Evolutionary conservation across 2,329 filamentous ascomycete species (phyloP).

Genomic region (Cordyceps cateniannulata): DNA sequence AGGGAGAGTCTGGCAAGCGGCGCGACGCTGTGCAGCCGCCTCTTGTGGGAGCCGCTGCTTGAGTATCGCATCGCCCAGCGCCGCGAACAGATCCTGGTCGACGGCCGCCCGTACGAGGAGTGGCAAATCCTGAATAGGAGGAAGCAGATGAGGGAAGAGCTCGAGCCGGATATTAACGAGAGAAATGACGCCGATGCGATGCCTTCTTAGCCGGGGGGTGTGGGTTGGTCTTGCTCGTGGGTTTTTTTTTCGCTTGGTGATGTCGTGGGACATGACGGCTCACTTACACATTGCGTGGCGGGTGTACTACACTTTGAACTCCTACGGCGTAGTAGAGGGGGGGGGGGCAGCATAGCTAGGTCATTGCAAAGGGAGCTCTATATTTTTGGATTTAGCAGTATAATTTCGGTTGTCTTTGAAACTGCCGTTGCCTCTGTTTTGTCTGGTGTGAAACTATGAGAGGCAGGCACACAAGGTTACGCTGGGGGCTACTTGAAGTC

Average conservation of each 20-base stretch:
- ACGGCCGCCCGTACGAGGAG: not conserved
- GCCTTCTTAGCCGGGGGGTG: not conserved
- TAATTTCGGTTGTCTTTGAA: too few relatives aligned
- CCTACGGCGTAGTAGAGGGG: too few relatives aligned
- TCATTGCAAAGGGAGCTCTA: not conserved
- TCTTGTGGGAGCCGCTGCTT: not conserved
- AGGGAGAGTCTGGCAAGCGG: not conserved
- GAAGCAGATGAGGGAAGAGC: not conserved
- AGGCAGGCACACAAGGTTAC: too few relatives aligned
- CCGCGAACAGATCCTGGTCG: not conserved
- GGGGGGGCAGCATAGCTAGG: too few relatives aligned
- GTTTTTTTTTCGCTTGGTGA: too few relatives aligned
- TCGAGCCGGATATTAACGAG: not conserved
- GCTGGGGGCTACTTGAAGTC: too few relatives aligned
- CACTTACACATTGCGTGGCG: not conserved
- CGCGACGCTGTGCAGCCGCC: not conserved
- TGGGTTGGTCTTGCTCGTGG: not conserved
- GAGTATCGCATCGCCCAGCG: not conserved
- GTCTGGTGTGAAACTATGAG: too few relatives aligned
- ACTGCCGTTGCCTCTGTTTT: too few relatives aligned
- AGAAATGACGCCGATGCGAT: not conserved
- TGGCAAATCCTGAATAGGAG: not conserved
- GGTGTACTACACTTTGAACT: not conserved
- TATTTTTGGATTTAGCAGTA: not conserved
- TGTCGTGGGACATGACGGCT: not conserved